Base-by-base conservation (phyloP, 2,329 filamentous ascomycete genomes). In the Mycosphaerella arachidis region DNA sequence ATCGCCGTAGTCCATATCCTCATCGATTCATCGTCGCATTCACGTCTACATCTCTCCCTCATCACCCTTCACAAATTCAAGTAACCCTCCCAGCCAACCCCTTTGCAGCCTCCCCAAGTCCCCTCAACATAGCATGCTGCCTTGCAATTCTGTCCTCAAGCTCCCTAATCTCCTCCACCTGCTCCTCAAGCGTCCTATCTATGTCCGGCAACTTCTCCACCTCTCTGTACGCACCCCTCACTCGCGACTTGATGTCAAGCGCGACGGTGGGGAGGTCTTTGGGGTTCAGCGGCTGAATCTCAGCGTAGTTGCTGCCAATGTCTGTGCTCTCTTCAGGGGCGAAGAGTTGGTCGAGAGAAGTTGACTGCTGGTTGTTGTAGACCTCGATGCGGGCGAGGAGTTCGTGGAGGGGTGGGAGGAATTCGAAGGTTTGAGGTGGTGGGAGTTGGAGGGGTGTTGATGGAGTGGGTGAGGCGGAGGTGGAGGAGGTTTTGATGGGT, bases 221-320 rank as follows among this genome's bases (percentile, higher is more conserved):
- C 67, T 86, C 84, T 35, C 80, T 81, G 53, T 89, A 82, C 53
- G 92, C 92, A 66, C 87, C 88, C 73, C 72, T 61, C 60, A 97
- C 84, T 75, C 91, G 90, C 75, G 92, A 87, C 75, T 91, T 92
- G 58, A 72, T 63, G 30, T 59, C 61, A 70, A 91, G 89, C 1
- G 90, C 89, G 37, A 90, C 91, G 2, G 86, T 84, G 1, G 89
- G 86, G 16, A 97, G 84, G 67, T 96, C 89, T 73, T 96, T 95
- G 63, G 84, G 80, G 62, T 86, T 81, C 50, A 87, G 76, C 18
- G 80, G 75, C 33, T 63, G 71, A 16, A 40, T 37, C 20, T 66
- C 58, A 18, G 62, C 53, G 55, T 72, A 73, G 83, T 79, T 16
- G 75, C 78, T 46, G 40, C 60, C 66, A 10, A 64, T 61, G 18